Conservation (phyloP, 2,329 filamentous ascomycete genomes). For the Phialophora expanda region DNA sequence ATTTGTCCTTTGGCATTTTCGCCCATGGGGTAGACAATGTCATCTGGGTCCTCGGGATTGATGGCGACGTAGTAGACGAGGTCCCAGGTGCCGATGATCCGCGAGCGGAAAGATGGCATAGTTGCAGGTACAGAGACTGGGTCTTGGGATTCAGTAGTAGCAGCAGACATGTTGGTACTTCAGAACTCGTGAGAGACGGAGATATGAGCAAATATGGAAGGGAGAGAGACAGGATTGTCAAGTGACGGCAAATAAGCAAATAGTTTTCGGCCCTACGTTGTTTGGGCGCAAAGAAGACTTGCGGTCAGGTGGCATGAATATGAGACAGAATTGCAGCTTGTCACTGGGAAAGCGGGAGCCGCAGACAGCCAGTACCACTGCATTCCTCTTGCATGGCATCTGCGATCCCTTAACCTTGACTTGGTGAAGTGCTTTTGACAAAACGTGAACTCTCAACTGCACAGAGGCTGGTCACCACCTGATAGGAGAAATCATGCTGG, state of each 20-base stretch:
- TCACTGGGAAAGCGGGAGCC: not conserved
- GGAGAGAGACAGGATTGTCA: not conserved
- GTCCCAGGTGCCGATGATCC: slow-evolving; percentile 31
- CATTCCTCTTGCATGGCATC: not conserved
- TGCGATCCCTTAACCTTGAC: not conserved
- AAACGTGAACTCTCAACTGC: not conserved
- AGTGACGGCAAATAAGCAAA: not conserved
- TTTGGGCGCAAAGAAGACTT: not conserved
- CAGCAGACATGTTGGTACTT: not conserved
- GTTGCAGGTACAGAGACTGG: not conserved
- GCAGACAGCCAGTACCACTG: not conserved
- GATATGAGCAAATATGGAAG: not conserved
- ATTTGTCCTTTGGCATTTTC: slow-evolving; percentile 31
- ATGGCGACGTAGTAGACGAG: slow-evolving; percentile 23
- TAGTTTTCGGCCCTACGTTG: not conserved
- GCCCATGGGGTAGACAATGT: slow-evolving; percentile 30
- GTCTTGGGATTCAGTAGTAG: not conserved
- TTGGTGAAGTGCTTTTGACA: not conserved
- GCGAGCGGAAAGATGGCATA: slow-evolving; percentile 27
- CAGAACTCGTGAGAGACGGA: not conserved
- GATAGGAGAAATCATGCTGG: not conserved
- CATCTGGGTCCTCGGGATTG: slow-evolving; percentile 19
- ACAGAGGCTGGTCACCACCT: not conserved
- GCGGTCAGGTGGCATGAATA: not conserved
- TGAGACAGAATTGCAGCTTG: not conserved